phyloP scores from a whole-genome alignment of 306 rosid species.

The Inga leiocalycina region DNA sequence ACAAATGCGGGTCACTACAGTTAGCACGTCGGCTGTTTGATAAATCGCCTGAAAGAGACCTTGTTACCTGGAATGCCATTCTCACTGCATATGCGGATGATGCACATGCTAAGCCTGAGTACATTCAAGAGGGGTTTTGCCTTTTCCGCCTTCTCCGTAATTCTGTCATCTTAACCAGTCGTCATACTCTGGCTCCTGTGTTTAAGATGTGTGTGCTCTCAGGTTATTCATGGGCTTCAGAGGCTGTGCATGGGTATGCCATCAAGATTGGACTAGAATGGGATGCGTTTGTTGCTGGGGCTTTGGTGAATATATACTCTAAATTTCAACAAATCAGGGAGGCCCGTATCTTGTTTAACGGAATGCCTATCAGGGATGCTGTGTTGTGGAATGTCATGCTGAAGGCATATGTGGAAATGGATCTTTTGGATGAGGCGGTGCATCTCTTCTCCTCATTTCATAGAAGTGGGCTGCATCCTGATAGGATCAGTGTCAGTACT shows the following conservation, averaged over 20 bases:
- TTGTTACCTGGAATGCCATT: background rate
- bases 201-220: background rate
- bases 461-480: background rate
- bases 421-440: background rate
- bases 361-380: background rate
- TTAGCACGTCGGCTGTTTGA: background rate
- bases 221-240: background rate
- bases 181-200: background rate
- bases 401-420: background rate
- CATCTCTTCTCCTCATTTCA: background rate
- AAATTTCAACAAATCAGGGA: background rate
- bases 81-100: background rate
- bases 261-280: background rate
- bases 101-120: background rate
- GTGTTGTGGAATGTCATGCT: background rate
- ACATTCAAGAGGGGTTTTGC: background rate
- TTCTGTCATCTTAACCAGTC: background rate
- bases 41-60: background rate
- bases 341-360: background rate
- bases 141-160: background rate
- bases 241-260: constrained; percentile 5
- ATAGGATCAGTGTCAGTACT: background rate
- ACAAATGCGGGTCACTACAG: background rate
- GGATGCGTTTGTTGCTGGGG: background rate
- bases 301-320: background rate